Base-by-base conservation (phyloP, 2,329 filamentous ascomycete genomes). In the Chrysosporium keratinophilum region DNA sequence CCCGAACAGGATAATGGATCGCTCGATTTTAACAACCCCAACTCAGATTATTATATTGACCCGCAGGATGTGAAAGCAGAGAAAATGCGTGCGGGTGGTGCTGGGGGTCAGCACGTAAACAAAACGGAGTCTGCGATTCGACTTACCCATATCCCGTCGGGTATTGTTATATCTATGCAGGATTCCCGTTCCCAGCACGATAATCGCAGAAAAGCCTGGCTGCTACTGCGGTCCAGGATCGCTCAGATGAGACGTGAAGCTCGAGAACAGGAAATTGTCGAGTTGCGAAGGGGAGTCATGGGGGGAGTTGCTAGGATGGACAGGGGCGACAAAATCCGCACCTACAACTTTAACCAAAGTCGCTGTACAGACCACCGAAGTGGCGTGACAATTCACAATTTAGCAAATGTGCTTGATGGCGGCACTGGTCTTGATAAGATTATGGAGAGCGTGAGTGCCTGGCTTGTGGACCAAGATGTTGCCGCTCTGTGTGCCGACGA, bases 41-140 rank as follows among this genome's bases (percentile, higher is more conserved):
- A 83, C 54, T 95, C 87, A 69, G 87, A 96, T 66, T 96, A 95
- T 72, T 95, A 90, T 72, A 78, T 98, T 56, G 82, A 94, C 64
- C 82, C 87, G 5, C 78, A 82, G 57, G 91, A 98, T 56, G 88
- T 98, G 20, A 78, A 78, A 50, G 76, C 81, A 17, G 93, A 98
- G 66, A 88, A 89, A 57, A 95, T 97, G 90, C 80, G 90, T 14
- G 89, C 93, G 0, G 77, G 88, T 44, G 93, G 93, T 56, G 91
- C 93, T 0, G 93, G 93, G 33, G 93, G 93, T 0, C 93, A 98
- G 73, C 93, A 98, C 71, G 93, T 98, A 66, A 98, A 98, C 73
- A 96, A 91, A 69, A 98, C 93, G 0, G 93, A 98, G 73, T 95
- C 88, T 31, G 93, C 93, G 2, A 87, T 98, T 57, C 84, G 93